Evolutionary conservation across 192 early-diverging fungal species (phyloP).

Genomic region (Anaeromyces robustus): DNA sequence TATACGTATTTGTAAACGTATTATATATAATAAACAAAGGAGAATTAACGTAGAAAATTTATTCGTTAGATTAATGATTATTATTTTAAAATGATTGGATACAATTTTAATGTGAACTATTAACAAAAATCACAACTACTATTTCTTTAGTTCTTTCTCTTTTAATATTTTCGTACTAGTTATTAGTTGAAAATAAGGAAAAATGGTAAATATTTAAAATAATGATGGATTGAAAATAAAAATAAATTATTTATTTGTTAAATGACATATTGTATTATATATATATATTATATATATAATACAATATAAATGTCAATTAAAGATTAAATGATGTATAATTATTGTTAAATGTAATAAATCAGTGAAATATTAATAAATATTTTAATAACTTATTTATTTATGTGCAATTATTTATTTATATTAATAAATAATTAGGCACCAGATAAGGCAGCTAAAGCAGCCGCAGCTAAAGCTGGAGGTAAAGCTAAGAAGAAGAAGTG

Average conservation of each 20-base stretch:
- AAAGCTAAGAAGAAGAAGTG: slow-evolving; percentile 64
- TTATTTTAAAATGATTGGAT: background rate
- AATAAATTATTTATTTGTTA: background rate
- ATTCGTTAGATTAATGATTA: background rate
- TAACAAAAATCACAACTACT: background rate
- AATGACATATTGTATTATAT: no score
- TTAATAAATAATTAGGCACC: background rate
- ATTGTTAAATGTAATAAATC: no score
- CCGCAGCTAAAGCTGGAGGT: background rate
- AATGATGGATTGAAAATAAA: background rate
- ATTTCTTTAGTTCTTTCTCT: background rate
- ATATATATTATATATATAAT: no score
- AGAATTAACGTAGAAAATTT: background rate
- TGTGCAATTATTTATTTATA: no score
- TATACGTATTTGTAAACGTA: no score
- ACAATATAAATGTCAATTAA: no score
- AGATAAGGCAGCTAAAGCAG: background rate
- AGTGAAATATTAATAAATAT: no score
- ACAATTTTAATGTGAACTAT: background rate
- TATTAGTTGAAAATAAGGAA: background rate
- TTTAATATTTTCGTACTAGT: background rate
- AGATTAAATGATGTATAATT: no score
- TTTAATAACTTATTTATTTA: no score
- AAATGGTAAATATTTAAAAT: background rate
- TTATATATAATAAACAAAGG: no score